Conservation (phyloP, 495 filamentous ascomycete species). For the Penicillium psychrofluorescens region DNA sequence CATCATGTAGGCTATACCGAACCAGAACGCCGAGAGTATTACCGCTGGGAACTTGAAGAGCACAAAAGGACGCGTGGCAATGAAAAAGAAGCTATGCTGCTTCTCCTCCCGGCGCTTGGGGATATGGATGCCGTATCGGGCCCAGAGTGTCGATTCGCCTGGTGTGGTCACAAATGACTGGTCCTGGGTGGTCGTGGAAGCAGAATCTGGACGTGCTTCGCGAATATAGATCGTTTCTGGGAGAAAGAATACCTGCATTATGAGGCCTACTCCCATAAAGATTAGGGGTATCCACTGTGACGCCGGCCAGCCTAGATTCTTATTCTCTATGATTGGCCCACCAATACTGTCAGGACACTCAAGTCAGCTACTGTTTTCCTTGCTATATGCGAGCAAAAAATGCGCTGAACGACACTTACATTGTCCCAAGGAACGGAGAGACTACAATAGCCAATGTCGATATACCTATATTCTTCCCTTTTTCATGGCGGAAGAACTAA, state of each 20-base stretch:
- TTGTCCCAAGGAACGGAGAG: constrained; percentile 1
- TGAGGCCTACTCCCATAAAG: not conserved
- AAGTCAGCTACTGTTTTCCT: not conserved
- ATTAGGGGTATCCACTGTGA: constrained; percentile 1
- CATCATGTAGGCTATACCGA: constrained; percentile 2
- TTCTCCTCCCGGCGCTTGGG: constrained; percentile 2
- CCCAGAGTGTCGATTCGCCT: not conserved
- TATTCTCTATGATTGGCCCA: not conserved
- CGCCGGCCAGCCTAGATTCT: not conserved
- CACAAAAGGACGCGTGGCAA: not conserved
- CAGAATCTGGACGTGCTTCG: not conserved
- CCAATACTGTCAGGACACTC: not conserved
- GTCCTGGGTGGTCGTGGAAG: too few species aligned
- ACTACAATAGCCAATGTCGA: constrained; percentile 2
- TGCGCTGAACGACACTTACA: not conserved
- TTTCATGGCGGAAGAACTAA: constrained; percentile 2
- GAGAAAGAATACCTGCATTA: constrained; percentile 1
- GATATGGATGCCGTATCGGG: not conserved
- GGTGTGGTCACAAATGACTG: too few species aligned
- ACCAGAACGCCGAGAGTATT: constrained; percentile 2
- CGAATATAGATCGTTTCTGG: constrained; percentile 1
- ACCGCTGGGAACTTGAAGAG: constrained; percentile 1
- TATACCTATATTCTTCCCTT: constrained; percentile 2
- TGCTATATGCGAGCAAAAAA: not conserved
- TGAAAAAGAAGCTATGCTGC: constrained; percentile 1